A percentile compares a stretch with the other conserved stretches of the same genome.
Evolutionary conservation across 108 stramenopile species (phyloP).

Genomic region (Skeletonema marinoi): DNA sequence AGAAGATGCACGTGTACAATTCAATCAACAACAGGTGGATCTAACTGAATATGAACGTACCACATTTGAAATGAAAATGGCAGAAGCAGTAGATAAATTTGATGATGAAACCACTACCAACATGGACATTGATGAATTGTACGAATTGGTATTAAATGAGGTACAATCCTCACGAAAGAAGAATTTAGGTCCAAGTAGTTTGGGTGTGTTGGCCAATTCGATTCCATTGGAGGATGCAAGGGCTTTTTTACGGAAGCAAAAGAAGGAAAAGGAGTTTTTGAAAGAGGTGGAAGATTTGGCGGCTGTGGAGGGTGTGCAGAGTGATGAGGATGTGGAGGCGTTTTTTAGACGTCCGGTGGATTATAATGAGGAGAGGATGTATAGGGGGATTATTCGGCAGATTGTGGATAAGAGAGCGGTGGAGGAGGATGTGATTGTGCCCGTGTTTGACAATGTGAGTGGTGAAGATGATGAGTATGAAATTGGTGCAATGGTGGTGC

Average conservation of each 20-base stretch:
- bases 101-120: neutral
- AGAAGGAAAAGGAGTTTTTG: conserved; percentile 16
- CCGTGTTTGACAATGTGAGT: neutral
- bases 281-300: conserved; percentile 6
- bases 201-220: conserved; percentile 36
- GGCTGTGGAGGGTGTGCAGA: conserved; percentile 8
- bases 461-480: conserved; percentile 1
- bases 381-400: conserved; percentile 12
- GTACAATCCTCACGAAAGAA: conserved; percentile 7
- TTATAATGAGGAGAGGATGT: conserved; percentile 21
- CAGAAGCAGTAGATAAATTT: neutral
- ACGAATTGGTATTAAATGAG: conserved; percentile 5
- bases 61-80: neutral
- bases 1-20: neutral
- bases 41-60: neutral
- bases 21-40: neutral
- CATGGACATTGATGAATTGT: conserved; percentile 8
- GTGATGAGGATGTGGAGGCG: conserved; percentile 18
- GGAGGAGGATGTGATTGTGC: neutral
- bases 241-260: conserved; percentile 1
- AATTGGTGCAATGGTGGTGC: neutral
- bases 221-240: conserved; percentile 35
- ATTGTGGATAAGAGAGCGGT: conserved; percentile 22
- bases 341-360: conserved; percentile 31
- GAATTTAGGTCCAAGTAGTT: conserved; percentile 11